Evolutionary conservation across 768 basidiomycete genomes (phyloP), one percentile per base, ranked within the genome.

Genomic region (Hypsizygus marmoreus): DNA sequence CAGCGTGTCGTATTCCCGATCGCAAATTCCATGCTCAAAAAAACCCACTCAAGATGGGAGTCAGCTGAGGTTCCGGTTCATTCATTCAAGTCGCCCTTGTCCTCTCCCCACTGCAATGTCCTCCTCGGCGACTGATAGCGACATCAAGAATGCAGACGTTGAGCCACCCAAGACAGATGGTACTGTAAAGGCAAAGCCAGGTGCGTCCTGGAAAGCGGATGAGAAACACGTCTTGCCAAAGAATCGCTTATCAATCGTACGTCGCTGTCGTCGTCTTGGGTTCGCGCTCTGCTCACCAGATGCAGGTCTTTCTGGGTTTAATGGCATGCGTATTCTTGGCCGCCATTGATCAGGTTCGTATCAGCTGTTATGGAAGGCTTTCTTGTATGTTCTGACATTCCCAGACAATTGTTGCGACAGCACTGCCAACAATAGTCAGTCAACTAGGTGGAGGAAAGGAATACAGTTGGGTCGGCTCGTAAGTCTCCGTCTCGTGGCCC

Each of bases 401-500:
- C n/a, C 24, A 83, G 81, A 82, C 80, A 12, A 83, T 84, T 47
- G 80, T 88, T 9, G 80, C 85, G 8, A 88, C 86, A 6, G 86
- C 87, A n/a, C 65, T 89, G 23, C 86, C 87, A 1, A 87, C 84
- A 0, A 88, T 90, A 39, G 82, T 86, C 9, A 62, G 56, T n/a
- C 60, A 84, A 17, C 73, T 89, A 0, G 80, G 83, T 33, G 85
- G 81, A 20, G 83, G 81, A 4, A 73, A 62, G 11, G 70, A 71
- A 28, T 88, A 89, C 50, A 80, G 83, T 40, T 89, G 88, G 87
- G 82, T 88, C 29, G 84, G 84, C 45, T 83, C 76, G 85, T 82
- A 40, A 12, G 72, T 62, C 16, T 34, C 13, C 28, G 19, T 14
- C 29, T 0, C 30, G 26, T 5, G 33, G 5, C 2, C 16, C 33